phyloP scores from a whole-genome alignment of 192 early-diverging fungal genomes.

The Entomortierella beljakovae region DNA sequence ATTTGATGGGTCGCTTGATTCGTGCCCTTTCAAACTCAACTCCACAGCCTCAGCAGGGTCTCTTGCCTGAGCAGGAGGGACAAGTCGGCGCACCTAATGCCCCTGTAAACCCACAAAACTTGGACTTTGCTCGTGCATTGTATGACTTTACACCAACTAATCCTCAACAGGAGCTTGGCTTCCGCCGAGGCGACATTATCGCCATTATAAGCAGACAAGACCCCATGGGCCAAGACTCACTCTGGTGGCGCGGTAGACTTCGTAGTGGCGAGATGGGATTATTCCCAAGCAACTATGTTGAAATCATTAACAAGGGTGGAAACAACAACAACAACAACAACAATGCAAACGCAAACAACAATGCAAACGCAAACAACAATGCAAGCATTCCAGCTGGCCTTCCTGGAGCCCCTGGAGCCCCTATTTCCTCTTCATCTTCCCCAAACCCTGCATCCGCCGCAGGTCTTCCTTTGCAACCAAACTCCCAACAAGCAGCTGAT shows the following conservation, averaged over 20 bases:
- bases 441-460: neutral
- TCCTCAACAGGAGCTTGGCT: constrained; percentile 76
- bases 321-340: constrained; percentile 27
- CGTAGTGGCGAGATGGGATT: constrained; percentile 86
- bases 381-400: neutral
- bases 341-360: neutral
- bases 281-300: constrained; percentile 95
- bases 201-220: constrained; percentile 89
- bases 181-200: constrained; percentile 89
- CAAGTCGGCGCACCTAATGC: constrained; percentile 21
- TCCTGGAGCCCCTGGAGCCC: constrained; percentile 27
- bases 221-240: constrained; percentile 75
- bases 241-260: constrained; percentile 94
- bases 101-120: constrained; percentile 57
- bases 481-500: constrained; percentile 37
- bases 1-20: constrained; percentile 91
- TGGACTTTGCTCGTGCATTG: constrained; percentile 92
- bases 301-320: constrained; percentile 81
- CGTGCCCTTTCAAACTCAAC: constrained; percentile 71
- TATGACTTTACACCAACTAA: constrained; percentile 86
- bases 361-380: neutral
- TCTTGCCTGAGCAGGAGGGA: constrained; percentile 48
- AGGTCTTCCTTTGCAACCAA: constrained; percentile 29
- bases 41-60: constrained; percentile 47
- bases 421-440: constrained; percentile 11